phyloP scores from a whole-genome alignment of 352 stramenopile species.

The Globisporangium ultimum region DNA sequence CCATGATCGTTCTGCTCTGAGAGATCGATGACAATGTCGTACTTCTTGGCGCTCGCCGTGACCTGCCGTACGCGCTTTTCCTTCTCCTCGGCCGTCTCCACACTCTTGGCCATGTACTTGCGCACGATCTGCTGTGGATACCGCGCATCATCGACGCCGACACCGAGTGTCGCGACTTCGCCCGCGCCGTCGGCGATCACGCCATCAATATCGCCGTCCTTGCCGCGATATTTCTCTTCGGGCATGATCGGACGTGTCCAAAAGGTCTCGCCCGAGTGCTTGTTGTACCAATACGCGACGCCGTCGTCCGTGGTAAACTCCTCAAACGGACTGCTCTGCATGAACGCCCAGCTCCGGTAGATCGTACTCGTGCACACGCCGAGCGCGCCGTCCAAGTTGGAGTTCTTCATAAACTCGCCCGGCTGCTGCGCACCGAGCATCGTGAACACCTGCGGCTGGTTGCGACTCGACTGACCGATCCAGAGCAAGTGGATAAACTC shows the following conservation, averaged over 20 bases:
- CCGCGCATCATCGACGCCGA: conserved; percentile 46
- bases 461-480: conserved; percentile 82
- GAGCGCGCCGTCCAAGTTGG: conserved; percentile 64
- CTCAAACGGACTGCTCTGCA: conserved; percentile 81
- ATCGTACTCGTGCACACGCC: conserved; percentile 83
- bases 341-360: conserved; percentile 92
- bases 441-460: conserved; percentile 91
- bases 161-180: conserved; percentile 69
- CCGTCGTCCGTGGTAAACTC: conserved; percentile 91
- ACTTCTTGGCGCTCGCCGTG: conserved; percentile 55
- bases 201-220: conserved; percentile 79
- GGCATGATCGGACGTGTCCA: conserved; percentile 88
- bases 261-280: conserved; percentile 82
- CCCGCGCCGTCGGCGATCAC: conserved; percentile 69
- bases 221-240: conserved; percentile 64
- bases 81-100: conserved; percentile 69
- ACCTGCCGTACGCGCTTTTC: conserved; percentile 52
- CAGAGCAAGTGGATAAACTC: conserved; percentile 93
- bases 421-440: conserved; percentile 85
- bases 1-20: not conserved
- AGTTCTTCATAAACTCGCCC: conserved; percentile 91
- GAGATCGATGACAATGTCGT: conserved; percentile 49
- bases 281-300: conserved; percentile 90
- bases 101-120: conserved; percentile 85
- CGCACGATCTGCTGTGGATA: conserved; percentile 73